Conservation (phyloP, 768 basidiomycete genomes). For the Gymnopilus dilepis region DNA sequence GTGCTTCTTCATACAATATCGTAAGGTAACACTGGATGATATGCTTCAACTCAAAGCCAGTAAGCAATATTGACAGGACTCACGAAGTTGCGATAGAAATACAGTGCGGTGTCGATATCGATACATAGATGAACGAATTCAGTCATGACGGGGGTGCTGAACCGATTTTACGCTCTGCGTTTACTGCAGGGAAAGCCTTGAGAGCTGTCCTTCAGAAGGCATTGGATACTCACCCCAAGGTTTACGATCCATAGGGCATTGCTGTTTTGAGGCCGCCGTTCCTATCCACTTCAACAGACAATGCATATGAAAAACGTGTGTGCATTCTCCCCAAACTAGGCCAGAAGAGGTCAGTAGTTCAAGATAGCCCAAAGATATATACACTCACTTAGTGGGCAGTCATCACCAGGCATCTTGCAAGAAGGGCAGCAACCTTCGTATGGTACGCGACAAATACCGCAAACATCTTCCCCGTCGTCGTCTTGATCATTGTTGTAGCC, state of each 20-base stretch:
- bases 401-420: slow-evolving; percentile 95
- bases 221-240: slow-evolving; percentile 75
- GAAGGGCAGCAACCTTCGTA: slow-evolving; percentile 96
- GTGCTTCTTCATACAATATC: no score
- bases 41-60: no score
- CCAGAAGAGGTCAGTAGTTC: background rate
- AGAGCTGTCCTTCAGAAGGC: background rate
- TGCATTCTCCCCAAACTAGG: slow-evolving; percentile 98
- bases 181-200: slow-evolving; percentile 10
- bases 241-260: slow-evolving; percentile 98
- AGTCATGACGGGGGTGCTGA: slow-evolving; percentile 9
- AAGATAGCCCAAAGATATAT: background rate
- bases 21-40: no score
- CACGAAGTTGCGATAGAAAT: background rate
- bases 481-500: slow-evolving; percentile 42
- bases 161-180: slow-evolving; percentile 22
- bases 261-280: slow-evolving; percentile 86
- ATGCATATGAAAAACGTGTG: slow-evolving; percentile 98
- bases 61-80: background rate
- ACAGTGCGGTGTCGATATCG: slow-evolving; percentile 3
- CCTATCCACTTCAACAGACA: slow-evolving; percentile 97
- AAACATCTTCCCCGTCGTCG: slow-evolving; percentile 59
- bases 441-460: slow-evolving; percentile 90
- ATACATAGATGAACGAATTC: background rate
- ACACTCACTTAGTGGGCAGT: slow-evolving; percentile 41